A percentile compares a stretch with the other conserved stretches of the same genome.
Evolutionary conservation across 2,329 filamentous ascomycete species (phyloP).

Genomic region (Penicillium rolfsii): DNA sequence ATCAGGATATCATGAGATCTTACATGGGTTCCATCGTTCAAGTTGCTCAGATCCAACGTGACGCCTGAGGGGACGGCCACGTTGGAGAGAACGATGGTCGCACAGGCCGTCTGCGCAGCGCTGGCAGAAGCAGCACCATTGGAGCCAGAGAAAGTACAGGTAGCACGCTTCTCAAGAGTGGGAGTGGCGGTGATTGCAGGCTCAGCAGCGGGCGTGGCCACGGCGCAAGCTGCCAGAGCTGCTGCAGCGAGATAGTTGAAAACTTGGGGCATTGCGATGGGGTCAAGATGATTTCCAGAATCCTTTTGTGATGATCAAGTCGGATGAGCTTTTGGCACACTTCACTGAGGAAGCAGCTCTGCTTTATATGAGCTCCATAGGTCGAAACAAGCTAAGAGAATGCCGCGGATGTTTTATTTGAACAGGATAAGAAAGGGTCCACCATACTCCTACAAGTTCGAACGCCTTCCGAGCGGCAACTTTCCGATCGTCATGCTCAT

Average conservation of each 20-base stretch:
- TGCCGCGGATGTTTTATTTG: neutral
- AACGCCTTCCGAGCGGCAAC: neutral
- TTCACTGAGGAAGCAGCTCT: neutral
- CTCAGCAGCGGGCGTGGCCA: conserved; percentile 1
- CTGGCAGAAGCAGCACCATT: conserved; percentile 29
- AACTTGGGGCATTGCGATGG: conserved; percentile 1
- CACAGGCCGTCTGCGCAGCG: conserved; percentile 38
- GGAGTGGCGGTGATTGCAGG: conserved; percentile 9
- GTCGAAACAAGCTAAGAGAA: conserved; percentile 3
- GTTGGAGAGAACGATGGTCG: conserved; percentile 43
- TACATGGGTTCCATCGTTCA: conserved; percentile 20
- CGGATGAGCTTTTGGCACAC: neutral
- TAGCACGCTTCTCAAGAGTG: conserved; percentile 14
- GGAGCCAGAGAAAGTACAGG: conserved; percentile 37
- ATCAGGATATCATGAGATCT: neutral
- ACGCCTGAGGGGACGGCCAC: conserved; percentile 22
- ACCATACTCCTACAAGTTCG: neutral
- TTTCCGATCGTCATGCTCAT: neutral
- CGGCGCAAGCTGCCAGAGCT: conserved; percentile 3
- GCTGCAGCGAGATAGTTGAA: neutral
- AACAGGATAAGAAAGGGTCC: conserved; percentile 1
- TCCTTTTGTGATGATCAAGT: neutral
- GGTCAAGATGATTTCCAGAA: conserved; percentile 1
- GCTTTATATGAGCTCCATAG: neutral
- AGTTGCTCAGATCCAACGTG: conserved; percentile 19